Conservation (phyloP, 305 asterid species). For the Rubia tinctorum region DNA sequence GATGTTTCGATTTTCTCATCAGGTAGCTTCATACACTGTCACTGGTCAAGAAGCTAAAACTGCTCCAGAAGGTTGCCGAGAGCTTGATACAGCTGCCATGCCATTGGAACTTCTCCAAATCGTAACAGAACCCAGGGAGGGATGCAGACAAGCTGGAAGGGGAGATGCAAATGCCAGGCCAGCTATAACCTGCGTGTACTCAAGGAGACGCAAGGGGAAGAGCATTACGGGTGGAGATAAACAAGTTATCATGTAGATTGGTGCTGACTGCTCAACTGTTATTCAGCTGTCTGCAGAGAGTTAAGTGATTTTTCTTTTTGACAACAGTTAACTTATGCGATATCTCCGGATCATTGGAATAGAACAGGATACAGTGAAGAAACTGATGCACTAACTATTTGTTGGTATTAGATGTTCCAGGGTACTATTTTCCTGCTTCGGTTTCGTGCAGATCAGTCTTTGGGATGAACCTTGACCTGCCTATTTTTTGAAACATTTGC, state of each 20-base stretch:
- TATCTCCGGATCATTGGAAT: neutral
- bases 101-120: conserved; percentile 39
- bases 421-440: no score
- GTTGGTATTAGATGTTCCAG: conserved; percentile 1
- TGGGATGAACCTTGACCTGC: neutral
- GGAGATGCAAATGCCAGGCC: conserved; percentile 6
- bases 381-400: conserved; percentile 11
- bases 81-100: conserved; percentile 48
- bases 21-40: conserved; percentile 31
- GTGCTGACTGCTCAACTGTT: neutral
- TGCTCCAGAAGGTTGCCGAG: conserved; percentile 33
- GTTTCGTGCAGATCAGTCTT: no score
- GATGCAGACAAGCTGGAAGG: neutral
- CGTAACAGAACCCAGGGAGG: conserved; percentile 7
- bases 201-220: conserved; percentile 9
- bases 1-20: conserved; percentile 46
- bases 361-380: conserved; percentile 3
- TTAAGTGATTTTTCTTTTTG: conserved; percentile 4
- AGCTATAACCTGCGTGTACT: neutral
- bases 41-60: conserved; percentile 28
- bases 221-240: neutral
- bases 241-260: conserved; percentile 8
- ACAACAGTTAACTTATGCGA: neutral
- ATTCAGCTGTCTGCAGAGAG: conserved; percentile 2
- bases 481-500: neutral